Evolutionary conservation across 257 asterid genomes (phyloP), one percentile per base, ranked within the genome.

Genomic region (Datura wrightii): DNA sequence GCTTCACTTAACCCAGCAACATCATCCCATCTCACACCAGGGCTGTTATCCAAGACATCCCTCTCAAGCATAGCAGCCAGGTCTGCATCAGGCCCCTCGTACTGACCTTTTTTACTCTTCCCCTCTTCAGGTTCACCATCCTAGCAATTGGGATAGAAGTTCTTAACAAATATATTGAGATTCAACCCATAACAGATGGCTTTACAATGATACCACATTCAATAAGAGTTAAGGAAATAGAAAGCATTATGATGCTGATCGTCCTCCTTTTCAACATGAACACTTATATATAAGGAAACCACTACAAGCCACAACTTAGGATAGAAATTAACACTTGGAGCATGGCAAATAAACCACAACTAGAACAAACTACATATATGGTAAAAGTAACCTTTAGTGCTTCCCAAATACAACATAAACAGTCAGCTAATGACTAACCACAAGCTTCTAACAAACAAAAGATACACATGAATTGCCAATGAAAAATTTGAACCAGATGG

Each of bases 21-120:
- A 85, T 97, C 99, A 66, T 94, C 98, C 99, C 99, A 97, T 88
- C 98, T 92, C 84, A 97, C 98, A 70, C 99, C 99, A 83, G 99
- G 98, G 85, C 88, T 91, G 69, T 95, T 86, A 84, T 97, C 99
- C 90, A 97, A 86, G 71, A 97, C 99, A 91, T 97, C 99, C 90
- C 98, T 93, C 88, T 95, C 98, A 86, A 95, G 97, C 98, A 97
- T 97, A 85, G 98, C 99, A 88, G 98, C 99, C 94, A 97, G 87
- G 91, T 97, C 99, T 1, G 88, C 93, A 89, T 97, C 98, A 81
- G 99, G 99, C 81, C 99, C 98, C 91, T 97, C 99, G 83, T 97
- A 97, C 81, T 94, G 95, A 65, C 89, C 91, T 69, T 91, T 92
- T 88, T 94, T 97, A 66, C 95, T 48, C 90, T 97, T 97, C 82